Evolutionary conservation across 1,139 yeast genomes (phyloP), one percentile per base, ranked within the genome.

Genomic region (Geotrichum citri-aurantii): DNA sequence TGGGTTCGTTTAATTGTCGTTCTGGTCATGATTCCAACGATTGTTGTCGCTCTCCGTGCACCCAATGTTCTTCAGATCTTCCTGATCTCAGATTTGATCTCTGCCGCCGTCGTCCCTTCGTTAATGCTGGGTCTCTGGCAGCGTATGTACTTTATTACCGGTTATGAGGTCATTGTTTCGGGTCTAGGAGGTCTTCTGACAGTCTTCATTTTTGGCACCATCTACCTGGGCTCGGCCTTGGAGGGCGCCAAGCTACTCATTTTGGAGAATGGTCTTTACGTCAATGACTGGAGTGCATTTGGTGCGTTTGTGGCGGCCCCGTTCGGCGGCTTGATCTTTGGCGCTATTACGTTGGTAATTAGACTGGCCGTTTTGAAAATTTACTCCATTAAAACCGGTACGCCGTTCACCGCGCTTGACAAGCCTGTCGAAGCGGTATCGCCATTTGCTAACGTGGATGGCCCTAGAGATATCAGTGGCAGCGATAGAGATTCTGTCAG

Each of bases 271-370:
- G 97, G 97, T 56, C 75, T 92, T 48, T 92, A 92, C 70, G 77
- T 80, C 61, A 82, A 80, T 59, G 97, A 92, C 71, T 92, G 97
- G 97, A 89, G 95, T 67, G 84, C 96, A 0, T 92, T 91, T 74
- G 97, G 96, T 33, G 97, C 97, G 1, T 91, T 91, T 73, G 95
- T 88, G 6, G 88, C 85, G 64, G 95, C 97, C 1, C 97, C 97
- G 3, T 79, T 85, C 54, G 95, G 95, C 21, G 91, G 95, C 21
- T 66, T 91, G 2, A 63, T 86, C 1, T 76, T 85, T 62, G 85
- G 89, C 1, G 72, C 81, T 23, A 67, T 77, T 48, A 77, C 80
- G 52, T 79, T 87, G 40, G 84, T 69, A 1, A 42, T 80, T 10
- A 80, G 97, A 71, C 71, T 82, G 48, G 62, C 68, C 0, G 63